Evolutionary conservation across 2,329 filamentous ascomycete species (phyloP), one percentile per base, ranked within the genome.

Genomic region (Uncinocarpus reesii): DNA sequence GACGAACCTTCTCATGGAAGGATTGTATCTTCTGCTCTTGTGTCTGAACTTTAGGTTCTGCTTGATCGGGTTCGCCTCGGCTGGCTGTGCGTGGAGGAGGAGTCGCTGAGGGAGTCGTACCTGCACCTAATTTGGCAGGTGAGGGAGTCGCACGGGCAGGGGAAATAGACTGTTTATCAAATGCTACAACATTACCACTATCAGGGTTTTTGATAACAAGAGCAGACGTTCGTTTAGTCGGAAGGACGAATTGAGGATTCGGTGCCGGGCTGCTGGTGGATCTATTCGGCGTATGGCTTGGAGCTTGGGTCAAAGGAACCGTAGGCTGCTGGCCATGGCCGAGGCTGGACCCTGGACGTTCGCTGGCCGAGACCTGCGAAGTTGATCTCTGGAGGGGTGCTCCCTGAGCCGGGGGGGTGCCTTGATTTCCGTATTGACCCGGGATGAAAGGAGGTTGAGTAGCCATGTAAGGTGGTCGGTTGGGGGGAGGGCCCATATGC

Each of bases 161-260:
- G 13, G 76, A 74, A 11, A 81, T 79, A 16, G 83, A 80, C 1
- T 81, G 79, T 67, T 83, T 84, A 47, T 78, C 62, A 71, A 85
- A 70, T 74, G 77, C 73, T 57, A 87, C 80, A 10, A 95, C 72
- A 24, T 80, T 78, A 62, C 92, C 86, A 53, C 87, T 89, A 48
- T 82, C 77, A 24, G 83, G 77, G 60, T 87, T 86, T 73, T 87
- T 93, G 72, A 95, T 95, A 42, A 81, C 74, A 55, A 95, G 84
- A 1, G 83, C 81, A 41, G 80, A 81, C 65, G 79, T 87, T 73
- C 83, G 86, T 50, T 64, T 62, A 2, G 65, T 73, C 7, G 83
- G 81, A 51, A 79, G 78, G 52, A 82, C 75, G 53, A 82, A 80
- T 55, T 79, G 76, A 2, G 78, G 71, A 53, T 78, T 78, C 29